Conservation (phyloP, 2,329 filamentous ascomycete species). For the Colletotrichum sp. region DNA sequence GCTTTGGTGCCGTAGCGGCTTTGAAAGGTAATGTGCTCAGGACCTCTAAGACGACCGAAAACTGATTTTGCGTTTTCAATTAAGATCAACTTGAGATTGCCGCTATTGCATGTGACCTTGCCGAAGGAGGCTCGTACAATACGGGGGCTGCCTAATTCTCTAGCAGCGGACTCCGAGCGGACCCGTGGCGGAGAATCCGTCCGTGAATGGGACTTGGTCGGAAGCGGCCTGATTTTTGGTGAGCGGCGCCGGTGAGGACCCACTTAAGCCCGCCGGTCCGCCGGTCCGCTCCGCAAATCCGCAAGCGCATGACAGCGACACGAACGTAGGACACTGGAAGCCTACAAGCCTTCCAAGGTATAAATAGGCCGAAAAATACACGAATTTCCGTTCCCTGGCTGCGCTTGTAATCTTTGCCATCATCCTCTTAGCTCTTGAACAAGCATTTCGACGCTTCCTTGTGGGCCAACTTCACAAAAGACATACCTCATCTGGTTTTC, state of each 20-base stretch:
- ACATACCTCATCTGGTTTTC: rapidly evolving
- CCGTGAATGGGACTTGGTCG: background rate
- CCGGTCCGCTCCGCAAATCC: background rate
- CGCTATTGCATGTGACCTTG: background rate
- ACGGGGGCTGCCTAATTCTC: background rate
- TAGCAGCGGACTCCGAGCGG: background rate
- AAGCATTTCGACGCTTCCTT: background rate
- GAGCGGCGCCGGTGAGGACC: background rate
- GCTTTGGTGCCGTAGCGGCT: background rate
- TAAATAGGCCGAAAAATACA: background rate
- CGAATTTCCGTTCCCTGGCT: too few relatives aligned
- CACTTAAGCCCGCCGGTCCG: background rate
- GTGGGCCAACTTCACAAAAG: background rate
- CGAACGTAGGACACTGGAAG: too few relatives aligned
- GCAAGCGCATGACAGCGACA: background rate
- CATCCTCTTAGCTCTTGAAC: background rate
- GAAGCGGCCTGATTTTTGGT: background rate
- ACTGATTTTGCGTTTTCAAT: background rate
- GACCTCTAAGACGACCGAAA: background rate
- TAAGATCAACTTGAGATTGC: background rate
- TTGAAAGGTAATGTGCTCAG: background rate
- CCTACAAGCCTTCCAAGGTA: background rate
- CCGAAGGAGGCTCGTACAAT: background rate
- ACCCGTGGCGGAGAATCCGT: background rate
- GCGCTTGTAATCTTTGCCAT: background rate